Evolutionary conservation across 106 monocot genomes (phyloP).

Genomic region (Triglochin maritima): DNA sequence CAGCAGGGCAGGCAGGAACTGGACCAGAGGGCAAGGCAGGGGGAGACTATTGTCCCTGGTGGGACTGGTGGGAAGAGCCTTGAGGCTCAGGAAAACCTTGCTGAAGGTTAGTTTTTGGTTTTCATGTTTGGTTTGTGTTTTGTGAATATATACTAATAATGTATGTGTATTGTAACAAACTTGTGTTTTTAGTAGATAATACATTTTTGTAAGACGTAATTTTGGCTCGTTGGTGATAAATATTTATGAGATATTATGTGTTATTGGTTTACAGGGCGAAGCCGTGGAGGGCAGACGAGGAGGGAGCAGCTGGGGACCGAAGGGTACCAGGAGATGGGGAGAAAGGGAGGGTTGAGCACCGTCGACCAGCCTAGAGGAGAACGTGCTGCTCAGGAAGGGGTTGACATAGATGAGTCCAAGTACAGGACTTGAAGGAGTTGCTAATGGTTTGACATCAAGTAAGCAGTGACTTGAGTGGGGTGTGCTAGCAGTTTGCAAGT

Average conservation of each 20-base stretch:
- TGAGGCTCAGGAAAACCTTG: slow-evolving; percentile 56
- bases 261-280: slow-evolving; percentile 22
- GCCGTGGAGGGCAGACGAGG: slow-evolving; percentile 64
- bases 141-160: not conserved
- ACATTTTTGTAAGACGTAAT: too few species aligned
- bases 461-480: too few species aligned
- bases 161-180: not conserved
- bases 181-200: too few species aligned
- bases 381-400: slow-evolving; percentile 30
- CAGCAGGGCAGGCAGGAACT: slow-evolving; percentile 47
- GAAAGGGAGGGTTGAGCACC: slow-evolving; percentile 59
- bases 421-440: slow-evolving; percentile 5
- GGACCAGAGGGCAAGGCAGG: slow-evolving; percentile 43
- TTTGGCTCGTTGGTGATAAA: too few species aligned
- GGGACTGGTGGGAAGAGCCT: slow-evolving; percentile 85
- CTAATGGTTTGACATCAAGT: too few species aligned
- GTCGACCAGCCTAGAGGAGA: slow-evolving; percentile 48
- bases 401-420: slow-evolving; percentile 52
- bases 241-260: too few species aligned
- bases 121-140: not conserved
- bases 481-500: too few species aligned
- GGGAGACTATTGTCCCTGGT: slow-evolving; percentile 70
- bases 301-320: slow-evolving; percentile 33
- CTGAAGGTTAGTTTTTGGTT: slow-evolving; percentile 36
- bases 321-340: slow-evolving; percentile 48